Conservation (phyloP, 768 basidiomycete genomes). For the Flagelloscypha sp. region DNA sequence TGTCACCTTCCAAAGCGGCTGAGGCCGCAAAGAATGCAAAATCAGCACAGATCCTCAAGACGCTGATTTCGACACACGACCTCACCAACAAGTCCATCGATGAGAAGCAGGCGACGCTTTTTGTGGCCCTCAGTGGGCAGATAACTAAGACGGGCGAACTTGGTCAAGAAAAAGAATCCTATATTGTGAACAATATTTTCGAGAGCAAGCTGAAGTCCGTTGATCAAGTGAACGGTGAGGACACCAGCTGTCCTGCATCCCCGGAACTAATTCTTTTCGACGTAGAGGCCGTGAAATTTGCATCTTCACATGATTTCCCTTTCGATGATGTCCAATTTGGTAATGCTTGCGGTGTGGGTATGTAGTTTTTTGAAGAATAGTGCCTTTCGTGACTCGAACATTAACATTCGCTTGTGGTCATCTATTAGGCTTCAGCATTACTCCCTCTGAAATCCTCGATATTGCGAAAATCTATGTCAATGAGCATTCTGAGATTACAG, state of each 20-base stretch:
- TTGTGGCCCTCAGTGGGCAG: conserved; percentile 58
- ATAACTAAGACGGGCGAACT: conserved; percentile 47
- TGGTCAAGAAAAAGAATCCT: conserved; percentile 46
- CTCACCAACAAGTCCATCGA: conserved; percentile 44
- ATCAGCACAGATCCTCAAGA: conserved; percentile 59
- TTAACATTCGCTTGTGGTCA: conserved; percentile 1
- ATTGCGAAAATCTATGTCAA: no score
- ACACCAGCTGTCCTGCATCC: neutral
- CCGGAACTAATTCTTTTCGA: conserved; percentile 3
- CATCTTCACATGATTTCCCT: conserved; percentile 52
- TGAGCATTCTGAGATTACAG: conserved; percentile 41
- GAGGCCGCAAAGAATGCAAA: conserved; percentile 80
- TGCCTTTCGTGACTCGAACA: neutral
- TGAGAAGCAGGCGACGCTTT: conserved; percentile 68
- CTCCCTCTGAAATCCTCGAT: conserved; percentile 49
- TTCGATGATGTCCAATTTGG: conserved; percentile 68
- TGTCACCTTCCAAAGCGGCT: conserved; percentile 67
- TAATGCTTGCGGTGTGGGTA: conserved; percentile 80
- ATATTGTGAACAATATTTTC: conserved; percentile 60
- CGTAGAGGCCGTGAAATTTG: conserved; percentile 69
- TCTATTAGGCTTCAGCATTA: conserved; percentile 70
- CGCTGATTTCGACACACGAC: conserved; percentile 53
- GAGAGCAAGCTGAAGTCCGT: conserved; percentile 64
- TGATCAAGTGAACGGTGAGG: conserved; percentile 83
- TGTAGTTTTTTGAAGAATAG: conserved; percentile 18